phyloP scores from a whole-genome alignment of 495 filamentous ascomycete genomes.

The Aspergillus asperescens region DNA sequence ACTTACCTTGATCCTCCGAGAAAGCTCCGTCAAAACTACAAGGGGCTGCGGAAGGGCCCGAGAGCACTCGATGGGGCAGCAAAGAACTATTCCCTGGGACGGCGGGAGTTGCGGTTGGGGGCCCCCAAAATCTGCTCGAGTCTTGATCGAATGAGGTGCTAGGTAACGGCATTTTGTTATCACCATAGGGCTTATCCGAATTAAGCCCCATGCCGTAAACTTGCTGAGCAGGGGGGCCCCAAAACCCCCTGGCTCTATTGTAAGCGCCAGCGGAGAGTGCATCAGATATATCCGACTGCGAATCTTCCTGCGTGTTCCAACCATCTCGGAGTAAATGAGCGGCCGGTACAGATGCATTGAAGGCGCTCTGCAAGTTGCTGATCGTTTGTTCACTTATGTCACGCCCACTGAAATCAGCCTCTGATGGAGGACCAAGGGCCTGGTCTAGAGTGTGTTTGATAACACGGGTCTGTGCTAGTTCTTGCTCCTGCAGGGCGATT shows the following conservation, averaged over 20 bases:
- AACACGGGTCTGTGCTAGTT: constrained; percentile 72
- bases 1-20: constrained; percentile 29
- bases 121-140: constrained; percentile 31
- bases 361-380: constrained; percentile 46
- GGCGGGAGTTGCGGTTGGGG: constrained; percentile 17
- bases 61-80: constrained; percentile 37
- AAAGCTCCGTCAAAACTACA: constrained; percentile 29
- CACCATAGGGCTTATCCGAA: constrained; percentile 29
- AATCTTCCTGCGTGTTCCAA: constrained; percentile 64
- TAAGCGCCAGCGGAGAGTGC: constrained; percentile 53
- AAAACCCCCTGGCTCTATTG: constrained; percentile 58
- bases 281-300: constrained; percentile 59
- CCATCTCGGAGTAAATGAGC: constrained; percentile 51
- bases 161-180: constrained; percentile 20
- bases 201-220: constrained; percentile 23
- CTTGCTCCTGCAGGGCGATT: constrained; percentile 77
- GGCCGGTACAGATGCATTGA: constrained; percentile 49
- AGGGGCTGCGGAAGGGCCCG: constrained; percentile 33
- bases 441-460: constrained; percentile 72
- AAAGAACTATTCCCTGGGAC: constrained; percentile 20
- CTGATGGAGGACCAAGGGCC: constrained; percentile 58
- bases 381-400: constrained; percentile 52
- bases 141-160: constrained; percentile 25
- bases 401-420: constrained; percentile 46
- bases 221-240: constrained; percentile 43